Evolutionary conservation across 371 early-diverging fungal genomes (phyloP), one percentile per base, ranked within the genome.

Genomic region (Cokeromyces recurvatus): DNA sequence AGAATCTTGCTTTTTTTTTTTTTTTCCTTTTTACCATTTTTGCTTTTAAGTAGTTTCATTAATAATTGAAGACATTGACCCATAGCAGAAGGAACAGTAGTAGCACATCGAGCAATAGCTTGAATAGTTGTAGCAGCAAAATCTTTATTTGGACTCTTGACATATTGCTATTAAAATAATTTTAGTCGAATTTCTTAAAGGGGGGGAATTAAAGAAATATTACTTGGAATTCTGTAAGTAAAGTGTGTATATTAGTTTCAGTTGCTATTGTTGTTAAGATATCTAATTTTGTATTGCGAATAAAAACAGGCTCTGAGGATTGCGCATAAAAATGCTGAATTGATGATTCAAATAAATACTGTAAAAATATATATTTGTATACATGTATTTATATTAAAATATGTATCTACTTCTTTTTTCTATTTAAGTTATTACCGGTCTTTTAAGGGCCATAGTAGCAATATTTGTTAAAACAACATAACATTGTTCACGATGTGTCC

Each of bases 241-340:
- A 41, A 9, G 73, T 71, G 19, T 66, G 67, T 16, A 80, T 79
- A 64, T 85, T 87, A 32, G 57, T 55, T 48, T 82, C 81, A 2
- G 68, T 73, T 2, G 79, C 88, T 17, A 92, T 67, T 20, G 74
- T 59, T 5, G 84, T 86, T 55, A 95, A 51, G 19, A 95, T 90
- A 21, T 90, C 87, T 41, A 97, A 66, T 62, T 96, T 94, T 39
- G 87, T 62, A 46, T 87, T 78, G 29, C 90, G 83, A 41, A 91
- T 79, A 59, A 82, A 84, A 9, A 72, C 73, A 14, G 90, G 80
- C 45, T 96, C 97, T 4, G 82, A 74, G 0, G 87, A 79, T 32
- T 84, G 85, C 8, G 91, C 81, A 61, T 83, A 92, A 59, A 95
- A 95, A 53, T 80, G 81, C 32, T 82, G 83, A 16, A 87, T 53